These are phyloP conservation scores for Grosmannia clavigera DNA, from an alignment of 2,329 filamentous ascomycete genomes.

Conservation along the genomic window DNA sequence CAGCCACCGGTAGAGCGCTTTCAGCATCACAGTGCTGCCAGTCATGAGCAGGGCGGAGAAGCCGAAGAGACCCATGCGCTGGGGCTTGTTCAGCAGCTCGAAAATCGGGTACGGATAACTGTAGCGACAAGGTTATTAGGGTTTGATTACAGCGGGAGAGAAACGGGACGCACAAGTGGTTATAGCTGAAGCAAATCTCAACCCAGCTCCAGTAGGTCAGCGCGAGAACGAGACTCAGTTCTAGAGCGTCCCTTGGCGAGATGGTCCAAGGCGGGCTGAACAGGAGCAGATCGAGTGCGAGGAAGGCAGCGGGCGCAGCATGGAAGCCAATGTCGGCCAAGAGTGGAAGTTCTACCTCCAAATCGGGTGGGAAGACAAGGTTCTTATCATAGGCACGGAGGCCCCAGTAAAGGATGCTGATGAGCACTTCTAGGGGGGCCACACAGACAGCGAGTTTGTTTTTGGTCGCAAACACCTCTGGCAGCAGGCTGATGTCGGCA, in stretches of 20 bases:
- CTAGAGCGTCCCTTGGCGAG: constrained; percentile 43
- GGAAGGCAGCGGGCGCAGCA: constrained; percentile 50
- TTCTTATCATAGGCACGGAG: constrained; percentile 43
- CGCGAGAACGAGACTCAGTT: constrained; percentile 44
- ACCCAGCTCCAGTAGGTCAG: constrained; percentile 68
- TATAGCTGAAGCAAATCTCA: constrained; percentile 55
- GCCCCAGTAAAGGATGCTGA: constrained; percentile 63
- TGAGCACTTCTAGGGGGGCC: constrained; percentile 58
- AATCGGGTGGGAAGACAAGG: constrained; percentile 40
- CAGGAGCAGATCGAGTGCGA: constrained; percentile 53
- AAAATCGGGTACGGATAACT: constrained; percentile 87
- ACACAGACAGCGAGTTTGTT: constrained; percentile 54
- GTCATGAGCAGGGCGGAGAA: constrained; percentile 62
- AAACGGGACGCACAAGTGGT: constrained; percentile 42
- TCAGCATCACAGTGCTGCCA: constrained; percentile 52
- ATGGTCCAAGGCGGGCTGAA: constrained; percentile 64
- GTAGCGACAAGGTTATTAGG: not conserved
- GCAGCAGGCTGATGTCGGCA: constrained; percentile 50
- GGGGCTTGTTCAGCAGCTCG: constrained; percentile 48
- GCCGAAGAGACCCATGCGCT: constrained; percentile 57
- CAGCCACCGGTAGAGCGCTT: constrained; percentile 54
- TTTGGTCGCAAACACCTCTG: constrained; percentile 50
- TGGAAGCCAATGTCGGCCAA: constrained; percentile 51
- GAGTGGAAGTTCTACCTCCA: constrained; percentile 43
- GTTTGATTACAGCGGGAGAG: not conserved